Evolutionary conservation across 805 yeast genomes (phyloP).

Genomic region (Spathaspora arborariae): DNA sequence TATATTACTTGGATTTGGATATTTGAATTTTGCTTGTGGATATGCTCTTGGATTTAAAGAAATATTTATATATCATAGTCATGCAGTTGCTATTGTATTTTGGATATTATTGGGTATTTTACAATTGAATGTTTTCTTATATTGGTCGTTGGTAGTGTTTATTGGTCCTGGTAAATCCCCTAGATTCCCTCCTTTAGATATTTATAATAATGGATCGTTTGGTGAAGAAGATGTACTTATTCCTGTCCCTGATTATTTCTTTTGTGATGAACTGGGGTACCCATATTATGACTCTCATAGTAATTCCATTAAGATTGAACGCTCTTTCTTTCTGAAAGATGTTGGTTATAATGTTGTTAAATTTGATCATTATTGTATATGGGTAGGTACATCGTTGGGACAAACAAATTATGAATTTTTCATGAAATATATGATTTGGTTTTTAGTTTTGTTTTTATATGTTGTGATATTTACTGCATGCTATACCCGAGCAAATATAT

Average conservation of each 20-base stretch:
- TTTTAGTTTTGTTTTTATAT: constrained; percentile 32
- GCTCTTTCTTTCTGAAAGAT: constrained; percentile 68
- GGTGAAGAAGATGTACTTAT: constrained; percentile 15
- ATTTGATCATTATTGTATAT: constrained; percentile 82
- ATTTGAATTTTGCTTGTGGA: constrained; percentile 41
- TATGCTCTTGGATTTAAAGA: constrained; percentile 44
- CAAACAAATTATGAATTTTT: constrained; percentile 60
- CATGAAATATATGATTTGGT: constrained; percentile 44
- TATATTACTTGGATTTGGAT: constrained; percentile 30
- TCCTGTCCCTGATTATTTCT: constrained; percentile 54
- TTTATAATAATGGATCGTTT: constrained; percentile 14
- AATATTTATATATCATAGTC: constrained; percentile 24
- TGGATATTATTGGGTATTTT: constrained; percentile 27
- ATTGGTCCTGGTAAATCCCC: constrained; percentile 60
- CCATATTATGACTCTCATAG: constrained; percentile 76
- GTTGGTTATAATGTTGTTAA: constrained; percentile 57
- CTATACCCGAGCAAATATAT: constrained; percentile 18
- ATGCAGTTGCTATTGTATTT: constrained; percentile 31
- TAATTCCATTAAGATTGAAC: constrained; percentile 56
- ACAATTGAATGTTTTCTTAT: constrained; percentile 18
- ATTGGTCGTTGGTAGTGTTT: constrained; percentile 44
- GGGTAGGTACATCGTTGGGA: constrained; percentile 75
- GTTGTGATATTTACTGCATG: constrained; percentile 19
- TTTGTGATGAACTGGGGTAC: constrained; percentile 68
- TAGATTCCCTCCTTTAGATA: constrained; percentile 30